phyloP scores from a whole-genome alignment of 495 filamentous ascomycete species.

The Daldinia decipiens region DNA sequence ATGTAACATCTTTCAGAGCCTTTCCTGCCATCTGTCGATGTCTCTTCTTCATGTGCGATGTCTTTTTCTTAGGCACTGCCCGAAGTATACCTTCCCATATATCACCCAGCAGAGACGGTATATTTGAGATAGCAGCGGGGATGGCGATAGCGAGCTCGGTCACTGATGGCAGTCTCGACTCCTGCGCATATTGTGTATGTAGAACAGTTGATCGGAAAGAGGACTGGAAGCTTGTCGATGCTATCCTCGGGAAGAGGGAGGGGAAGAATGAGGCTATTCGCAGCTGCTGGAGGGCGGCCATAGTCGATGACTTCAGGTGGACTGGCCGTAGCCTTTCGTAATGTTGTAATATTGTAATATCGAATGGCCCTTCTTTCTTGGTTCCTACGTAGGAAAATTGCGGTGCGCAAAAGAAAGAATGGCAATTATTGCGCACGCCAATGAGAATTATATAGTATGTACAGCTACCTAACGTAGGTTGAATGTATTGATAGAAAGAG shows the following conservation, averaged over 20 bases:
- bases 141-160: conserved; percentile 62
- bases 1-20: conserved; percentile 86
- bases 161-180: conserved; percentile 55
- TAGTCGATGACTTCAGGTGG: conserved; percentile 31
- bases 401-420: not conserved
- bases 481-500: conserved; percentile 22
- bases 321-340: not conserved
- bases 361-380: not conserved
- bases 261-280: conserved; percentile 54
- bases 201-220: conserved; percentile 53
- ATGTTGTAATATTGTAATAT: not conserved
- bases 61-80: conserved; percentile 99
- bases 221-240: conserved; percentile 50
- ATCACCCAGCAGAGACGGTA: conserved; percentile 69
- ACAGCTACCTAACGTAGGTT: too few relatives aligned
- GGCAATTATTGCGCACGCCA: conserved; percentile 1
- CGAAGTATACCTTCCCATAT: conserved; percentile 93
- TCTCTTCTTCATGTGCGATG: conserved; percentile 94
- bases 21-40: conserved; percentile 94
- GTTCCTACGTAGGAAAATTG: not conserved
- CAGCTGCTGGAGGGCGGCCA: conserved; percentile 57
- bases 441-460: not conserved
- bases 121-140: conserved; percentile 62
- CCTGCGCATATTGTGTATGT: conserved; percentile 49
- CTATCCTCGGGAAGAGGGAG: conserved; percentile 52